phyloP scores from a whole-genome alignment of 306 rosid species.

The Prunus kanzakura region DNA sequence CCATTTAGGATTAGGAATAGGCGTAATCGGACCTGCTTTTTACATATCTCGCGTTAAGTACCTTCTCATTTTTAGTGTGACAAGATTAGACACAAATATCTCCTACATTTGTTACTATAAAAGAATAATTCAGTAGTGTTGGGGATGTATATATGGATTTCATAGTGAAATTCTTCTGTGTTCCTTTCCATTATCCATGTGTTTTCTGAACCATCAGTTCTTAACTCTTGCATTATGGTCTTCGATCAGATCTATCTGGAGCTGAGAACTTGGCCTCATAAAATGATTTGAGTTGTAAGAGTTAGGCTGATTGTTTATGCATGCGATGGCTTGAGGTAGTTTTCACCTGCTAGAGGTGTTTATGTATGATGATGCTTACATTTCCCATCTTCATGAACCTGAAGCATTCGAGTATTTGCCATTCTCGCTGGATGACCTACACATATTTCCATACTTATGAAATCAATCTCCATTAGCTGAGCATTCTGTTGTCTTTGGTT shows the following conservation, averaged over 20 bases:
- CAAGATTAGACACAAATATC: not conserved
- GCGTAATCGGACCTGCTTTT: no score
- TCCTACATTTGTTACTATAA: not conserved
- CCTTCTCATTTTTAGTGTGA: not conserved
- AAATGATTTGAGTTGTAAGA: not conserved
- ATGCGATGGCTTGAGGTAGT: not conserved
- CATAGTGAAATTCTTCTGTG: no score
- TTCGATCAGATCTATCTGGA: not conserved
- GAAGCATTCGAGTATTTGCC: not conserved
- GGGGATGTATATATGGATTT: no score
- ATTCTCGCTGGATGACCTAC: not conserved
- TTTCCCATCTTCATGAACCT: not conserved
- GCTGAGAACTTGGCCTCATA: not conserved
- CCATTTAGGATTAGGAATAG: no score
- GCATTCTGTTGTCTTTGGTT: slow-evolving; percentile 11
- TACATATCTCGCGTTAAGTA: no score
- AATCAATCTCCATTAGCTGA: not conserved
- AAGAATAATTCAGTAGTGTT: no score
- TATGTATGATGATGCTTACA: not conserved
- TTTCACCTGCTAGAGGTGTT: not conserved
- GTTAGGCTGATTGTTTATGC: not conserved
- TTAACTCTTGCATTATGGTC: not conserved
- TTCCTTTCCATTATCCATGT: no score
- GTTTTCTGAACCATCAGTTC: not conserved
- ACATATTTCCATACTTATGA: not conserved